A percentile compares a stretch with the other conserved stretches of the same genome.
Conservation (phyloP, 2,329 filamentous ascomycete species). For the Zymoseptoria tritici region DNA sequence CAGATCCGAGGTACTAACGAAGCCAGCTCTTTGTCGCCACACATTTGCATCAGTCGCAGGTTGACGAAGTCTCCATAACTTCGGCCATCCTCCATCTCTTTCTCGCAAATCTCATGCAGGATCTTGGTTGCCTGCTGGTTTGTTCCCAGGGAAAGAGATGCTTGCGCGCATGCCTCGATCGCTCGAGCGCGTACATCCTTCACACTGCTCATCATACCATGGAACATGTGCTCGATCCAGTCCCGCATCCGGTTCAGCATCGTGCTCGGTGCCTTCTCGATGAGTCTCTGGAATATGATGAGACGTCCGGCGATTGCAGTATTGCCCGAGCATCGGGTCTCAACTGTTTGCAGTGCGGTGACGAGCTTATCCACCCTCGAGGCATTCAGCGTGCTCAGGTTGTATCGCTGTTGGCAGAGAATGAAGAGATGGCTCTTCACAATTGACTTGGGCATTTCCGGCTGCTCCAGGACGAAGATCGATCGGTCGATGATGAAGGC, state of each 20-base stretch:
- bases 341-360: slow-evolving; percentile 61
- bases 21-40: slow-evolving; percentile 51
- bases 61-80: slow-evolving; percentile 65
- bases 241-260: slow-evolving; percentile 64
- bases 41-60: slow-evolving; percentile 60
- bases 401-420: slow-evolving; percentile 72
- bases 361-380: slow-evolving; percentile 66
- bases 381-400: slow-evolving; percentile 62
- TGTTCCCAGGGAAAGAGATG: slow-evolving; percentile 60
- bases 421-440: slow-evolving; percentile 73
- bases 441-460: slow-evolving; percentile 64
- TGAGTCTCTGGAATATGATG: slow-evolving; percentile 67
- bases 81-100: slow-evolving; percentile 44
- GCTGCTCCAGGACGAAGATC: slow-evolving; percentile 64
- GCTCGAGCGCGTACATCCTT: slow-evolving; percentile 70
- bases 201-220: slow-evolving; percentile 69
- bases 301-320: slow-evolving; percentile 72
- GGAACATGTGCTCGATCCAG: slow-evolving; percentile 78
- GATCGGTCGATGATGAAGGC: slow-evolving; percentile 74
- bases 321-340: slow-evolving; percentile 68
- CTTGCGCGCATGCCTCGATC: slow-evolving; percentile 64
- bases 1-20: slow-evolving; percentile 77
- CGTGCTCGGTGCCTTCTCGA: slow-evolving; percentile 60
- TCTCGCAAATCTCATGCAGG: slow-evolving; percentile 55
- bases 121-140: slow-evolving; percentile 61